Percentiles rank a stretch among this genome's conserved stretches.
These are phyloP conservation scores for Hymenochaete sp. DNA, from an alignment of 1,284 basidiomycete species.

Conservation along the genomic window DNA sequence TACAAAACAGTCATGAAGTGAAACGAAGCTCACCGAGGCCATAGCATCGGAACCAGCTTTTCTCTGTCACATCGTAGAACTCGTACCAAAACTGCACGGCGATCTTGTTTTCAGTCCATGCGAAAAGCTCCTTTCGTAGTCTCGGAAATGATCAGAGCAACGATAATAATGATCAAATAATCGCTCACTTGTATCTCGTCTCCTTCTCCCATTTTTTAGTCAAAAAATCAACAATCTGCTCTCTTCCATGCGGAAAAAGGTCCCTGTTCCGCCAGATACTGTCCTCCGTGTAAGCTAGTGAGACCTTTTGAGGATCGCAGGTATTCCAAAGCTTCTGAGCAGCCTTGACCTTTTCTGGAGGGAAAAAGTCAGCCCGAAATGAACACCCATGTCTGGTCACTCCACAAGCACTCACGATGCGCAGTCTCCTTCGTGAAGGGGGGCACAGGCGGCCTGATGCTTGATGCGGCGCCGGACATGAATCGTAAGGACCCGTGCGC, in stretches of 20 bases:
- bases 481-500: too few relatives aligned
- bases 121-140: slow-evolving; percentile 50
- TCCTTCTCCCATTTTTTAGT: slow-evolving; percentile 50
- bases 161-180: neutral
- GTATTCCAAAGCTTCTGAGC: slow-evolving; percentile 19
- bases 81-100: slow-evolving; percentile 61
- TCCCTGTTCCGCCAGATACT: slow-evolving; percentile 55
- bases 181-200: slow-evolving; percentile 25
- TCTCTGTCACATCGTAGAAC: slow-evolving; percentile 35
- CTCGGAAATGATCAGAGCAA: slow-evolving; percentile 23
- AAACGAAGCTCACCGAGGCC: slow-evolving; percentile 36
- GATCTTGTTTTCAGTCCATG: slow-evolving; percentile 49
- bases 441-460: slow-evolving; percentile 15
- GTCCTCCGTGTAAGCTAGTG: slow-evolving; percentile 46
- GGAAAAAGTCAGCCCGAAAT: neutral
- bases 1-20: too few relatives aligned
- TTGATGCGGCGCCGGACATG: neutral
- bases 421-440: slow-evolving; percentile 17
- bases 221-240: slow-evolving; percentile 42
- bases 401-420: slow-evolving; percentile 5
- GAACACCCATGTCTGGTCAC: neutral
- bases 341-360: slow-evolving; percentile 16
- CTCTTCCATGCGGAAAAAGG: slow-evolving; percentile 40
- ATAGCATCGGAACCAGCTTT: slow-evolving; percentile 48
- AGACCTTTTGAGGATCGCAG: slow-evolving; percentile 21